Base-by-base conservation (phyloP, 2,329 filamentous ascomycete species). In the Lasiodiplodia citricola region DNA sequence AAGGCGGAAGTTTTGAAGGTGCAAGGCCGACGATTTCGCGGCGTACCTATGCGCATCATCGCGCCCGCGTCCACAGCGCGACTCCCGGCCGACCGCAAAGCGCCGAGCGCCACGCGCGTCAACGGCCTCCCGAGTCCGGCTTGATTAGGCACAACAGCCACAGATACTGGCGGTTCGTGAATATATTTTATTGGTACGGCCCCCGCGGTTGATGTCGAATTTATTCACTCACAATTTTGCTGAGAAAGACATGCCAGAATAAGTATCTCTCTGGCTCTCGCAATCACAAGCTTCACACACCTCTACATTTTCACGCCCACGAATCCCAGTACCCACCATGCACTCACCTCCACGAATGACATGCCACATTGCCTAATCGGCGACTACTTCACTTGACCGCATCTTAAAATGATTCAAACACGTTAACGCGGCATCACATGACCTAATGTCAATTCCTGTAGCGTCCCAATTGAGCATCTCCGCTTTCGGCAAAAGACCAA, bases 71-170 rank as follows among this genome's bases (percentile, higher is more conserved):
- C 16, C 60, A 64, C 11, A n/a, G 47, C 60, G 60, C 60, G 60
- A 52, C 28, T 31, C 35, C 16, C 55, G 8, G 25, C 52, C 21
- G 21, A 11, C 10, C 55, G 55, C 55, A n/a, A 58, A 47, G 57
- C 41, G 8, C 58, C 58, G 58, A 63, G 58, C 58, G 58, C 58
- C 58, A 63, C 58, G 38, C 58, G 58, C 58, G 58, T 63, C 58
- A 63, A 51, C 41, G 18, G 18, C 38, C 38, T 31, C 38, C 23
- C 38, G n/a, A 16, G 23, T 10, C 47, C 31, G 16, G 35, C 54
- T n/a, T 18, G 31, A 21, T 56, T 6, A 31, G 11, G 16, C n/a
- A 6, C 31, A n/a, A 13, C 18, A 50, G 37, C 41, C 8, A n/a
- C 47, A 10, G 11, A 37, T 38, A 38, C 8, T 18, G 4, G n/a